Evolutionary conservation across 2,329 filamentous ascomycete genomes (phyloP), one percentile per base, ranked within the genome.

Genomic region (Colletotrichum sp.): DNA sequence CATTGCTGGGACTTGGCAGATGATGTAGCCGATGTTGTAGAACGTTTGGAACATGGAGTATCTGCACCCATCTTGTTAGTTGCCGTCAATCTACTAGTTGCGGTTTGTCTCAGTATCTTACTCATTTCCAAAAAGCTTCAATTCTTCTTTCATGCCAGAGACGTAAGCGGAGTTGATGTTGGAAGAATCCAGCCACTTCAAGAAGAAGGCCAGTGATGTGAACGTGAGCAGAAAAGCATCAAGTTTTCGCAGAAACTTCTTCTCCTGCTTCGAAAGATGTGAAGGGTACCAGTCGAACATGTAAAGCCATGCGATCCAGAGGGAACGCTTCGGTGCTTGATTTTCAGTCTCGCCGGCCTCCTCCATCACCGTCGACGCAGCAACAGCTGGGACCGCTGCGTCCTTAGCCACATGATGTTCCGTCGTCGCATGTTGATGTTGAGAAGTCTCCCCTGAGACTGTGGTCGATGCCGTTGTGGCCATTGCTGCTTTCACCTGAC

Each of bases 291-390:
- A 81, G 71, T 81, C 76, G 57, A 81, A 80, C 63, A 80, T 78
- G 72, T 80, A 79, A 28, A 79, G 65, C 79, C 79, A 80, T 2
- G 76, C 68, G 10, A 74, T 70, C 78, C 76, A 79, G 2, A 78
- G 68, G 8, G 72, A 76, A 5, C 72, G 55, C 63, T 78, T 78
- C 21, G 63, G 72, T 3, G 70, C 62, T 44, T 74, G 60, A 18
- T 77, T 76, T 52, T 75, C 36, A 9, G 49, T 71, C n/a, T 71
- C 26, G 32, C 76, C 80, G 87, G 89, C 85, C 68, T 87, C 88
- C 36, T 87, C 88, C 65, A 89, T 89, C 65, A 89, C 87, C 44
- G 87, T 89, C 76, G 89, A 89, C 78, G 88, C 88, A 57, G 84
- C 83, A 68, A 75, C 80, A 8, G 73, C 76, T 24, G 76, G 73